Conservation (phyloP, 345 rosid genomes). For the Aethionema arabicum region DNA sequence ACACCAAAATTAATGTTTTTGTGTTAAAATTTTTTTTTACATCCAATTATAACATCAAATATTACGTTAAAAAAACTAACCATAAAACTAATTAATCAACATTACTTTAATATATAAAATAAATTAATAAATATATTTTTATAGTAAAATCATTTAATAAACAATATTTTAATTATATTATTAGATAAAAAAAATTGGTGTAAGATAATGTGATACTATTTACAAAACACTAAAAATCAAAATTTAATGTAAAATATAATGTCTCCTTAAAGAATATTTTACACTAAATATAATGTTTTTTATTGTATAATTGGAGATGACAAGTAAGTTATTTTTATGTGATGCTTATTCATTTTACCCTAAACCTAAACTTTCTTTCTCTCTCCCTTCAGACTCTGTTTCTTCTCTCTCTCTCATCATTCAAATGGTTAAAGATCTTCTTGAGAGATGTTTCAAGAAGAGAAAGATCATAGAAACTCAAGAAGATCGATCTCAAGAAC, state of each 20-base stretch:
- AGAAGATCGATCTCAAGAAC: slow-evolving; percentile 20
- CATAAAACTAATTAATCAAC: too few relatives aligned
- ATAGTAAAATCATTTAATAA: too few relatives aligned
- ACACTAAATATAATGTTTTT: too few relatives aligned
- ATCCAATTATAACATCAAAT: background rate
- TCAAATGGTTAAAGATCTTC: slow-evolving; percentile 39
- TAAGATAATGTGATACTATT: too few relatives aligned
- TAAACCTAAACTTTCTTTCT: slow-evolving; percentile 23
- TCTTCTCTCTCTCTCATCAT: slow-evolving; percentile 18
- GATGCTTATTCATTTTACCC: slow-evolving; percentile 43
- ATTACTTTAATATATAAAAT: too few relatives aligned
- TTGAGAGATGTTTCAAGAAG: slow-evolving; percentile 27
- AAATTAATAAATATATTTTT: too few relatives aligned
- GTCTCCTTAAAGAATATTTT: too few relatives aligned
- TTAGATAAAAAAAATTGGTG: too few relatives aligned
- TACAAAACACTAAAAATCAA: background rate
- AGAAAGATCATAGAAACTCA: slow-evolving; percentile 28
- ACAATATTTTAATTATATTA: too few relatives aligned
- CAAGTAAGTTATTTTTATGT: slow-evolving; percentile 43
- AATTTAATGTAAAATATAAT: too few relatives aligned
- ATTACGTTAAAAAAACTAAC: background rate
- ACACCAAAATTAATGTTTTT: too few relatives aligned
- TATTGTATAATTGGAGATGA: too few relatives aligned
- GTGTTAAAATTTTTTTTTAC: background rate
- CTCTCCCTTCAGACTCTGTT: slow-evolving; percentile 27